Evolutionary conservation across 176 grass and related monocot species (phyloP).

Genomic region (sorghum (Sorghum bicolor)): DNA sequence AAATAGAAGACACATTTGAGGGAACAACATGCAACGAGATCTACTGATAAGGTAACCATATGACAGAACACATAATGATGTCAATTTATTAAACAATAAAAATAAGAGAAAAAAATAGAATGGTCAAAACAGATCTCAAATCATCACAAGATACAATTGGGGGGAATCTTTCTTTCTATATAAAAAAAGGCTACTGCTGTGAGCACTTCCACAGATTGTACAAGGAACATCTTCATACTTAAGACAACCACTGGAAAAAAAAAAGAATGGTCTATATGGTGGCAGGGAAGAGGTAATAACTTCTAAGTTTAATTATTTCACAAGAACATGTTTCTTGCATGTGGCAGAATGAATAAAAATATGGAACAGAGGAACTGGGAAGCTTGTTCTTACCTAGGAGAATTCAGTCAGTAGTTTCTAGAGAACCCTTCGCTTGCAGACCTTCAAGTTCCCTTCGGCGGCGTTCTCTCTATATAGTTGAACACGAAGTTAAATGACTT

Average conservation of each 20-base stretch:
- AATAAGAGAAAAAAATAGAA: not conserved
- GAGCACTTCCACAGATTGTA: not conserved
- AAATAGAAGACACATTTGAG: not conserved
- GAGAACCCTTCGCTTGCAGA: constrained; percentile 29
- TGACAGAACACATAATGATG: not conserved
- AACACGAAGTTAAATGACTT: not conserved
- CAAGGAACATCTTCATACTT: not conserved
- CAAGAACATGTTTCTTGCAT: not conserved
- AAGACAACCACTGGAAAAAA: not conserved
- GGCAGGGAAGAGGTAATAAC: not conserved
- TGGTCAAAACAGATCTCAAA: not conserved
- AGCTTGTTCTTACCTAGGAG: constrained; percentile 16
- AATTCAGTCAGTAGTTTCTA: constrained; percentile 25
- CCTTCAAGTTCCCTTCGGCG: constrained; percentile 51
- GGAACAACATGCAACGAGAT: not conserved
- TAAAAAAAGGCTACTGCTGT: too few relatives aligned
- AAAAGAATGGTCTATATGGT: not conserved
- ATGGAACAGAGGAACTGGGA: not conserved
- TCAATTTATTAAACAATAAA: not conserved
- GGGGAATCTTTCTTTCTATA: not conserved
- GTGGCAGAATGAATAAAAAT: not conserved
- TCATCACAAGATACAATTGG: not conserved
- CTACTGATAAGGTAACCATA: not conserved
- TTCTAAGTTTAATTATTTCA: not conserved
- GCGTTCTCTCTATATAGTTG: constrained; percentile 52